Evolutionary conservation across 2,329 filamentous ascomycete genomes (phyloP), one percentile per base, ranked within the genome.

Genomic region (Trichophyton rubrum): DNA sequence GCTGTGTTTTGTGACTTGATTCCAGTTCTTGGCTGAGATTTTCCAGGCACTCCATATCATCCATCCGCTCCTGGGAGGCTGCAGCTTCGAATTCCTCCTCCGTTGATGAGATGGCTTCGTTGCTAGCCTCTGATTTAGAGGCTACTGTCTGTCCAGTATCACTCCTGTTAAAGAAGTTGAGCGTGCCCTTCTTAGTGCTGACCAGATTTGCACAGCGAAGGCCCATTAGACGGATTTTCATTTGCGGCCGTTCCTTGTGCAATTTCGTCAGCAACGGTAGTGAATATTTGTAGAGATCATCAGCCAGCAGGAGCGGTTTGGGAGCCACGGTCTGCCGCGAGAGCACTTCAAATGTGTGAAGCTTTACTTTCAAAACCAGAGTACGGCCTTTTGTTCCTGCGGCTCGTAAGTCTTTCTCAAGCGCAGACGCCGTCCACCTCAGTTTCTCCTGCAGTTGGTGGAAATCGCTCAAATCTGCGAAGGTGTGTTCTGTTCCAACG

Each of bases 401-500:
- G 27, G 84, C 82, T 61, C 81, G 80, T 75, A 97, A 79, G 68
- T 97, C 92, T 65, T 88, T 87, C 70, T 96, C 90, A 3, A 99
- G 77, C 64, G 95, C 90, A 64, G 90, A 85, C 0, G 93, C 90
- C 1, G 86, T 91, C 70, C 80, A 81, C n/a, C 84, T 81, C 4
- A 99, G 80, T 70, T 95, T 95, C 15, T 86, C 84, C 20, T 87
- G 81, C 2, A 97, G 77, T 61, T 86, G 82, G 0, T 75, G 72
- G 13, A 85, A 82, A 59, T 86, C 85, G 1, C 82, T 83, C 68
- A 95, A 84, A 56, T 96, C 91, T 43, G 82, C 78, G 67, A 99
- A 99, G 0, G 92, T 97, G 63, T 87, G 88, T 73, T 99, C 93
- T 0, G 91, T 96, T 17, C 93, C 92, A 0, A 97, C 88, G 65